These are phyloP conservation scores for Hordeum pubiflorum DNA, from an alignment of 202 grass and related monocot genomes.

Conservation along the genomic window DNA sequence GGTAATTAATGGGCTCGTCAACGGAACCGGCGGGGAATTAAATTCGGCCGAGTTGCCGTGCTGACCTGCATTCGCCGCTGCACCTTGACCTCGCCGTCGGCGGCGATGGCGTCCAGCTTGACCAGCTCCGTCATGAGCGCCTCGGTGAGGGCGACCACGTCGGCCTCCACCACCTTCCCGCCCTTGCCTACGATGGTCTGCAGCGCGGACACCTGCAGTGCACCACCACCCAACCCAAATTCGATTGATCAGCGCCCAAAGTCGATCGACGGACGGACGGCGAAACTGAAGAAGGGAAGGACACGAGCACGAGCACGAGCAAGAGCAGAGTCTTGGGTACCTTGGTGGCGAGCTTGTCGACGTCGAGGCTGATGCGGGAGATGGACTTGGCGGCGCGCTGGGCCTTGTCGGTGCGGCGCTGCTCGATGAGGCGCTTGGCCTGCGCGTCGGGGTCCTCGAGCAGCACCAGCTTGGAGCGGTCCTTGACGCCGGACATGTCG, in stretches of 20 bases:
- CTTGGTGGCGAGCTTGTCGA: conserved; percentile 86
- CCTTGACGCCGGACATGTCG: conserved; percentile 78
- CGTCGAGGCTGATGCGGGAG: conserved; percentile 61
- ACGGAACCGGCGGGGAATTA: not conserved
- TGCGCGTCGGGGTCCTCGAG: conserved; percentile 72
- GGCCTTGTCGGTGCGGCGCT: conserved; percentile 58
- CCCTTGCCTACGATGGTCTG: conserved; percentile 64
- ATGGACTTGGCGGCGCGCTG: conserved; percentile 67
- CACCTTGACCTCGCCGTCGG: conserved; percentile 73
- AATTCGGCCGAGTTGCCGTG: not conserved
- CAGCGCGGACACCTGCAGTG: conserved; percentile 59
- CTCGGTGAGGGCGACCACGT: conserved; percentile 72
- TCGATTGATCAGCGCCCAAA: no score
- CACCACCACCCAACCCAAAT: not conserved
- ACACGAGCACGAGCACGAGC: not conserved
- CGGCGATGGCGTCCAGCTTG: conserved; percentile 70
- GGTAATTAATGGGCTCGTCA: not conserved
- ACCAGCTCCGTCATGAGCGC: conserved; percentile 90
- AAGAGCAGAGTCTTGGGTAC: not conserved
- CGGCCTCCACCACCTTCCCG: conserved; percentile 61
- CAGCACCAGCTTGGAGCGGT: conserved; percentile 74
- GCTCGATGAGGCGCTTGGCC: conserved; percentile 73
- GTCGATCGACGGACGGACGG: not conserved
- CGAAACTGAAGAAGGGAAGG: no score
- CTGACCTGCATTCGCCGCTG: conserved; percentile 65